Evolutionary conservation across 2,329 filamentous ascomycete genomes (phyloP), one percentile per base, ranked within the genome.

Genomic region (Talaromyces sp.): DNA sequence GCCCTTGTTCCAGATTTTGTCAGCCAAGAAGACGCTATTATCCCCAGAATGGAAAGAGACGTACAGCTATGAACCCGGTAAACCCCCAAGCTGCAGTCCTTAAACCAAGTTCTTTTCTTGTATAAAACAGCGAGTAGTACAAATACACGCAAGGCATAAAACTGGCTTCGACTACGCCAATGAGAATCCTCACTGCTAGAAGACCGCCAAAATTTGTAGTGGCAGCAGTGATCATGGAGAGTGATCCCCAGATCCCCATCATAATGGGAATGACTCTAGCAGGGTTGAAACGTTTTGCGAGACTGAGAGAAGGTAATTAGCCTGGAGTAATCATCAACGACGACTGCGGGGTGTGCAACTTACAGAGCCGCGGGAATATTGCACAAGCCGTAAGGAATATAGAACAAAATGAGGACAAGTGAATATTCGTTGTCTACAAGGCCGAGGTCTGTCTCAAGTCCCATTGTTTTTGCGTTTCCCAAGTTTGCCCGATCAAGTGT

Each of bases 121-220:
- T 73, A 64, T 75, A 82, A 50, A 86, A 86, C 0, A 84, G 77
- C 0, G 84, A 82, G 8, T 83, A 71, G 67, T 83, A 87, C 72
- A 85, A 86, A 2, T 86, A 83, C 15, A 82, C 80, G 0, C 83
- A 75, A 2, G 74, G 70, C 27, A 64, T 59, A n/a, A 58, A 64
- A 49, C 62, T 64, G 17, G 62, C 62, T 35, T 64, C 62, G n/a
- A 59, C 62, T 11, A 59, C 37, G 1, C 83, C 65, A 19, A 67
- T 67, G 27, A 67, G 56, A 31, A 67, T 49, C 9, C 65, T 25
- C 9, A 67, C 43, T 3, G 41, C 49, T 9, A 67, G 62, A 22
- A 67, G 39, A n/a, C 65, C 65, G 17, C 65, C 65, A 33, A 67
- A 67, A 45, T 67, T 67, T 10, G 49, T 67, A 2, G 61, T 64